These are phyloP conservation scores for Vanrija sp. DNA, from an alignment of 1,284 basidiomycete species.

Conservation along the genomic window DNA sequence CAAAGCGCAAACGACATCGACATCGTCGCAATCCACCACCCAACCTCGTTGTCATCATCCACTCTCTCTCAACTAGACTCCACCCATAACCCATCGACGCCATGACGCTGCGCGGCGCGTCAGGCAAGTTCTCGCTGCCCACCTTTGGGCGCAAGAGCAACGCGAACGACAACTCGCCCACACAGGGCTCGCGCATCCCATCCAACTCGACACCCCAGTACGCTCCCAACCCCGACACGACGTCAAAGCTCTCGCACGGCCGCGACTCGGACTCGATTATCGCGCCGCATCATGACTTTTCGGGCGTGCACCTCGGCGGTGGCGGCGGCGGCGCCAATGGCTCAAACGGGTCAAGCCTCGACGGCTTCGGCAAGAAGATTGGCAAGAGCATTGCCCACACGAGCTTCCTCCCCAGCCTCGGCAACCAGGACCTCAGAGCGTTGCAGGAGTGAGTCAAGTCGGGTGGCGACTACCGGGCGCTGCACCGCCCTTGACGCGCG, in stretches of 20 bases:
- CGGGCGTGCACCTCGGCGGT: not conserved
- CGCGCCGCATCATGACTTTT: not conserved
- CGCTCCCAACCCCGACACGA: too few relatives aligned
- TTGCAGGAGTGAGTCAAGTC: constrained; percentile 58
- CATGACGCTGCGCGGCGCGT: constrained; percentile 36
- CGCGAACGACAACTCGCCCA: not conserved
- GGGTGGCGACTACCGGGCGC: not conserved
- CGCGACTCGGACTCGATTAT: not conserved
- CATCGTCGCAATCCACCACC: not conserved
- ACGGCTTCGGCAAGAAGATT: constrained; percentile 35
- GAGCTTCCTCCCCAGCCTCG: constrained; percentile 61
- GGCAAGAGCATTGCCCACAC: constrained; percentile 44
- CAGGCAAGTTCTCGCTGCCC: constrained; percentile 40
- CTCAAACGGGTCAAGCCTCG: constrained; percentile 5
- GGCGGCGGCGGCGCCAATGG: constrained; percentile 11
- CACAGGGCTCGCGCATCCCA: constrained; percentile 1
- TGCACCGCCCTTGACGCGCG: not conserved
- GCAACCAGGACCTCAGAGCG: constrained; percentile 74
- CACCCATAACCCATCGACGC: not conserved
- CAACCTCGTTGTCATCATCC: not conserved
- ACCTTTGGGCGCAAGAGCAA: constrained; percentile 29
- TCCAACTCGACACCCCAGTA: not conserved
- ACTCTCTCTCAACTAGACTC: not conserved
- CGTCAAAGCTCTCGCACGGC: not conserved
- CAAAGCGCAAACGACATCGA: too few relatives aligned